phyloP scores from a whole-genome alignment of 78 protist species.

The Dictyostelium citrinum region DNA sequence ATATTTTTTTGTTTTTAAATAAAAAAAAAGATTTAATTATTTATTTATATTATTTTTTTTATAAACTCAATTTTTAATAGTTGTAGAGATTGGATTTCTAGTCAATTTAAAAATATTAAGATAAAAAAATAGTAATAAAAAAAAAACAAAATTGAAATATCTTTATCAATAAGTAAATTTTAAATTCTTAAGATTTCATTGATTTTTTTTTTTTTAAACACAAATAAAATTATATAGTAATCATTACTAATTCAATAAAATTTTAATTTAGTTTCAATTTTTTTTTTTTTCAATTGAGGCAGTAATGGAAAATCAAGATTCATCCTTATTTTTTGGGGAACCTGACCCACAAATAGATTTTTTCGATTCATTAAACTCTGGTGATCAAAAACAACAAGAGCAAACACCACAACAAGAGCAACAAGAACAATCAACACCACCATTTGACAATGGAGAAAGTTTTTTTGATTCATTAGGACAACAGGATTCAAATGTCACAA shows the following conservation, averaged over 20 bases:
- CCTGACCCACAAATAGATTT: conserved; percentile 4
- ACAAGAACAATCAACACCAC: neutral
- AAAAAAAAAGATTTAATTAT: neutral
- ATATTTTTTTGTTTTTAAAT: neutral
- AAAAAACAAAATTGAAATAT: neutral
- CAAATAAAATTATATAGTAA: neutral
- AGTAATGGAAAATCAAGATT: conserved; percentile 25
- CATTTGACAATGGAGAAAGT: neutral
- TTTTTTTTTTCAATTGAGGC: neutral
- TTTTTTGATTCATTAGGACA: conserved; percentile 24
- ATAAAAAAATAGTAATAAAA: neutral
- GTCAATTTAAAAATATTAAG: neutral
- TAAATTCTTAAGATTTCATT: too few species aligned
- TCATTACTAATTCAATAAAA: neutral
- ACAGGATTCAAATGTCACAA: neutral
- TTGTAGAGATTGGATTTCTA: neutral
- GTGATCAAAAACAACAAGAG: too few species aligned
- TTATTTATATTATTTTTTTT: neutral
- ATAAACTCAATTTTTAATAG: neutral
- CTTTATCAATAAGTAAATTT: neutral
- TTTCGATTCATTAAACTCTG: conserved; percentile 23
- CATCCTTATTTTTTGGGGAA: neutral
- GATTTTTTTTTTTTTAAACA: neutral
- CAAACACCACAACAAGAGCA: neutral
- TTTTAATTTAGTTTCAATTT: neutral